Base-by-base conservation (phyloP, 2,329 filamentous ascomycete genomes). In the Uncinocarpus reesii region DNA sequence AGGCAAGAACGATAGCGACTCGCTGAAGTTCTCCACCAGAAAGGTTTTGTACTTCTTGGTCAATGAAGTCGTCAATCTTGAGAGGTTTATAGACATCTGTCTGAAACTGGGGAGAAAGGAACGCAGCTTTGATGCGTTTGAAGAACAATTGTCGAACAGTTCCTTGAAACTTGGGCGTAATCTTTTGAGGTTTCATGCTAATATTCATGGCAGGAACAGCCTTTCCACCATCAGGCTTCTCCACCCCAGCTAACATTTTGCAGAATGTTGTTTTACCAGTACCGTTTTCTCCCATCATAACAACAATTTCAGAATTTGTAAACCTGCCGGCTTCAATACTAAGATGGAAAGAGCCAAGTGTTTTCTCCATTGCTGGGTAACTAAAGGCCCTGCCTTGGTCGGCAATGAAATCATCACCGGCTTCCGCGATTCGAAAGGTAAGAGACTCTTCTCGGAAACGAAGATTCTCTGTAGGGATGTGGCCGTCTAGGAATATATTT, bases 241-340 rank as follows among this genome's bases (percentile, higher is more conserved):
- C 77, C 32, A 85, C 86, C 64, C 93, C 93, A 50, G 92, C 92
- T 57, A 98, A 77, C 72, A 98, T 84, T 65, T 84, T 87, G 76
- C 90, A 96, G 77, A 98, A 98, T 4, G 92, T 98, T 1, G 92
- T 98, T 77, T 98, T 95, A 67, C 93, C 93, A 29, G 93, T 98
- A 71, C 92, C 92, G 71, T 98, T 98, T 74, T 96, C 90, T 58
- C 92, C 92, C 92, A 98, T 96, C 87, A 98, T 94, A 69, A 98
- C 92, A 50, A 98, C 80, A 58, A 98, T 98, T 65, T 98, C 92
- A 0, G 92, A 98, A 67, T 98, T 90, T 16, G 92, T 96, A 65
- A 98, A 98, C 52, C 83, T 76, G 58, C 93, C 92, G 20, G 78
- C 50, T 40, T 96, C 84, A 56, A 98, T 81, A 50, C 70, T 77